These are phyloP conservation scores for Penicillium paneum DNA, from an alignment of 2,329 filamentous ascomycete genomes.

Conservation along the genomic window DNA sequence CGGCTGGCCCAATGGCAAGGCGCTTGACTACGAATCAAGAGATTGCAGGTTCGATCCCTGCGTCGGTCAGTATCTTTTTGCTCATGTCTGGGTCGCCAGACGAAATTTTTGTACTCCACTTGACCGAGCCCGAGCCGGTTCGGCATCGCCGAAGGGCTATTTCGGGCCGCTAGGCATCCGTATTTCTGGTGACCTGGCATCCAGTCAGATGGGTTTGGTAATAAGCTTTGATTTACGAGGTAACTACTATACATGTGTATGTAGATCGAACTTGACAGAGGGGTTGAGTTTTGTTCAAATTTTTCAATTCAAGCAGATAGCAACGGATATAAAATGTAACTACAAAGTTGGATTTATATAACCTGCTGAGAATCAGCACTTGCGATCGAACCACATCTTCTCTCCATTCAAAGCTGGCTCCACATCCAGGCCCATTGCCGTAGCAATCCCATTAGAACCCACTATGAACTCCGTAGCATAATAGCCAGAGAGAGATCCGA, in stretches of 20 bases:
- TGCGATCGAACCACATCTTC: constrained; percentile 6
- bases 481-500: background rate
- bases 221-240: background rate
- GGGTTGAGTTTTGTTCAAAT: background rate
- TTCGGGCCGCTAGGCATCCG: background rate
- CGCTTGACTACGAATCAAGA: constrained; percentile 54
- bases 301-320: background rate
- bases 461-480: background rate
- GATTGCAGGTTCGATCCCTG: constrained; percentile 50
- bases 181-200: background rate
- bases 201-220: background rate
- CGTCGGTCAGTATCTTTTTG: constrained; percentile 29
- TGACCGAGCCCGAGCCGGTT: background rate
- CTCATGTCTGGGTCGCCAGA: background rate
- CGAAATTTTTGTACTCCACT: constrained; percentile 5
- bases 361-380: background rate
- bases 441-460: background rate
- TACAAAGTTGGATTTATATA: background rate
- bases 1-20: constrained; percentile 50
- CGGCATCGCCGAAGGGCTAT: background rate
- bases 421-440: constrained; percentile 1
- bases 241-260: no score
- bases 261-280: background rate
- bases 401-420: background rate
- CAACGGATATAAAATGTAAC: background rate